Evolutionary conservation across 2,329 filamentous ascomycete genomes (phyloP).

Genomic region (Diaporthe australafricana): DNA sequence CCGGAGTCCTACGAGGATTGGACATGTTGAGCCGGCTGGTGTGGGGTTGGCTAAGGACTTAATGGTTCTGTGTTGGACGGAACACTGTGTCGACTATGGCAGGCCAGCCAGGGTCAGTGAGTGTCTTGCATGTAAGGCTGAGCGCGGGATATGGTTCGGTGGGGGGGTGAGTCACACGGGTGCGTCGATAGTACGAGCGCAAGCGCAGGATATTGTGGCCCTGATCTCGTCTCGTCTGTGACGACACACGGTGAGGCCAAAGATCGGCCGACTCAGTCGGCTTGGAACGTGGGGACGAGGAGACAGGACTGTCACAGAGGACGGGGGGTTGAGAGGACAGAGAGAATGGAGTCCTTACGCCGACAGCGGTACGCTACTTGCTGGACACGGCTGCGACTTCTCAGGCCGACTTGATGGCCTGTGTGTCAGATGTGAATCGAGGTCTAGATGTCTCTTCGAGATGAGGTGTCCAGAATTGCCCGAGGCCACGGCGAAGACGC

Average conservation of each 20-base stretch:
- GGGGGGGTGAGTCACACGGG: conserved; percentile 34
- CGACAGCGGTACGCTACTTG: conserved; percentile 5
- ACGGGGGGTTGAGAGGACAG: conserved; percentile 17
- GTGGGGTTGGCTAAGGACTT: conserved; percentile 42
- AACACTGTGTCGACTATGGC: conserved; percentile 33
- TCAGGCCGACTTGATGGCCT: conserved; percentile 33
- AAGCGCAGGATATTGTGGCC: conserved; percentile 9
- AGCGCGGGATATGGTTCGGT: conserved; percentile 33
- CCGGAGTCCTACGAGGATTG: conserved; percentile 54
- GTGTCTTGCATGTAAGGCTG: conserved; percentile 38
- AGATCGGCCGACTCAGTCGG: conserved; percentile 33
- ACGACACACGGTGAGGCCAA: conserved; percentile 38
- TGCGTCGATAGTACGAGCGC: conserved; percentile 26
- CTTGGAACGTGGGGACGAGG: conserved; percentile 23
- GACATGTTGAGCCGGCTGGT: conserved; percentile 45
- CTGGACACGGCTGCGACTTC: background rate
- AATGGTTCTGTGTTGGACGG: conserved; percentile 28
- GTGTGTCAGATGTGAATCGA: conserved; percentile 28
- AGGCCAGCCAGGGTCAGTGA: conserved; percentile 33
- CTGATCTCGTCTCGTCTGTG: conserved; percentile 30
- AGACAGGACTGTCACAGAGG: conserved; percentile 12
- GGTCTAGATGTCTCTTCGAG: conserved; percentile 8
- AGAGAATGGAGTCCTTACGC: conserved; percentile 32
- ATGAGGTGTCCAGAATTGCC: conserved; percentile 13
- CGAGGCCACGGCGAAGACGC: background rate